Percentiles rank a stretch among this genome's conserved stretches.
Conservation (phyloP, 495 filamentous ascomycete genomes). For the Aspergillus sclerotiicarbonarius region DNA sequence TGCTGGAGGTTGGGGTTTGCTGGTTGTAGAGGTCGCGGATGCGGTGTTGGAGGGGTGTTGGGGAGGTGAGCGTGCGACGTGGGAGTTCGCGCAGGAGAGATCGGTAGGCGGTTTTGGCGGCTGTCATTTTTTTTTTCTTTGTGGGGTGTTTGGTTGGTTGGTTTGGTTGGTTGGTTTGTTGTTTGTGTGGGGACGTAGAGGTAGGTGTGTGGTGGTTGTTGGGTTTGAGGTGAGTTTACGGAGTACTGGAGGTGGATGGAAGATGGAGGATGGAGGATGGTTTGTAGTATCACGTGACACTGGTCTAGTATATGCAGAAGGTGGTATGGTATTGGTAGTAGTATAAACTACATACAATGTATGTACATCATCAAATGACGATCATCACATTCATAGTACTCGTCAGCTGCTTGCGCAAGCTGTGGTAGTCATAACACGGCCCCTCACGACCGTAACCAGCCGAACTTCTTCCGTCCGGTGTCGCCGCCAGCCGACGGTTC, state of each 20-base stretch:
- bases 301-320: neutral
- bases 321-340: neutral
- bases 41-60: constrained; percentile 58
- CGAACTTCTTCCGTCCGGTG: constrained; percentile 41
- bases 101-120: constrained; percentile 80
- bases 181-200: no score
- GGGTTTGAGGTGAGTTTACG: neutral
- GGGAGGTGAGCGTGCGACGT: constrained; percentile 53
- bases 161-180: constrained; percentile 4
- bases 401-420: constrained; percentile 7
- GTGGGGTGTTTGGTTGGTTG: constrained; percentile 15
- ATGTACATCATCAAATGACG: constrained; percentile 27
- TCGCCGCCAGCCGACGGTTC: constrained; percentile 44
- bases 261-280: neutral
- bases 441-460: constrained; percentile 40
- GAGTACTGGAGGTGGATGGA: no score
- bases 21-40: constrained; percentile 52
- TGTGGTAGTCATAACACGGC: constrained; percentile 6
- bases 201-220: no score
- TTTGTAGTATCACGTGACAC: neutral
- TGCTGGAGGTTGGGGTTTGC: constrained; percentile 9
- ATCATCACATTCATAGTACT: constrained; percentile 18
- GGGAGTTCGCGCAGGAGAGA: constrained; percentile 89
- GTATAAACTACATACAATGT: constrained; percentile 11
- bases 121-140: constrained; percentile 20